phyloP scores from a whole-genome alignment of 441 rosid species.

The Adansonia rubrostipa region DNA sequence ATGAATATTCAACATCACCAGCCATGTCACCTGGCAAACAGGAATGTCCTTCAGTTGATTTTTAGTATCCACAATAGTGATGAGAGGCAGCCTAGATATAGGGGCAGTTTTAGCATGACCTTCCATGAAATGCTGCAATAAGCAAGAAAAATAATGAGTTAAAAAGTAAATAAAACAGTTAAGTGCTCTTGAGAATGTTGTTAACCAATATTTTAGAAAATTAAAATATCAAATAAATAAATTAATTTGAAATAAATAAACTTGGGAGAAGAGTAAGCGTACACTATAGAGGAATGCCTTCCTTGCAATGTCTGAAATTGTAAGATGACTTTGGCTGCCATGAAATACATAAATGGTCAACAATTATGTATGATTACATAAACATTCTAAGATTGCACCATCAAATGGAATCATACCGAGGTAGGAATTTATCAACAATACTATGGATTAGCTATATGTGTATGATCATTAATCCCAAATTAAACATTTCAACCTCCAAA shows the following conservation, averaged over 20 bases:
- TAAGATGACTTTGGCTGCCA: conserved; percentile 80
- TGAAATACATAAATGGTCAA: conserved; percentile 31
- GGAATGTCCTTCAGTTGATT: conserved; percentile 85
- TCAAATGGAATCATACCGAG: conserved; percentile 7
- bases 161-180: conserved; percentile 15
- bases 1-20: conserved; percentile 24
- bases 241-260: not conserved
- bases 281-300: conserved; percentile 97
- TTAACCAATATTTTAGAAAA: not conserved
- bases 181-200: conserved; percentile 15
- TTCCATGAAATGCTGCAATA: conserved; percentile 94
- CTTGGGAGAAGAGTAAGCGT: conserved; percentile 39
- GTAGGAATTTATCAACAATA: conserved; percentile 1
- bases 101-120: conserved; percentile 98
- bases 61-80: conserved; percentile 73
- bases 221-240: conserved; percentile 6
- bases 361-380: not conserved
- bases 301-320: conserved; percentile 95
- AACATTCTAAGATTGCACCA: not conserved
- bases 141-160: conserved; percentile 32
- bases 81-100: conserved; percentile 88
- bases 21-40: conserved; percentile 77
- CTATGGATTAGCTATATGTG: not conserved
- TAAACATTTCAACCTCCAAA: conserved; percentile 16
- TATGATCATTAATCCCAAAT: not conserved